These are phyloP conservation scores for Rhodotorula glutinis DNA, from an alignment of 1,284 basidiomycete species.

Conservation along the genomic window DNA sequence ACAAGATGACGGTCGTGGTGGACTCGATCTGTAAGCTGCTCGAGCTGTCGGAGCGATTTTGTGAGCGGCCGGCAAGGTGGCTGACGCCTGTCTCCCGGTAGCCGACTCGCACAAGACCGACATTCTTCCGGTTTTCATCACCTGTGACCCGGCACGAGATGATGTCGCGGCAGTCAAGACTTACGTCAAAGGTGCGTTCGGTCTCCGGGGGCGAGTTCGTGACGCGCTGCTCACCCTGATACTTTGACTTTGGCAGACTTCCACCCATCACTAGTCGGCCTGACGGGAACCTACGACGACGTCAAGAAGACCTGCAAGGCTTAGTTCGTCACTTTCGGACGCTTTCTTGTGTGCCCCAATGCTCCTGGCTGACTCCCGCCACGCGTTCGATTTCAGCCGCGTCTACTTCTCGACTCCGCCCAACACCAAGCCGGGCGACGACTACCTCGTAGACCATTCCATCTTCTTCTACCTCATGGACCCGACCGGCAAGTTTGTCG, in stretches of 20 bases:
- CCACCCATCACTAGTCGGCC: conserved; percentile 82
- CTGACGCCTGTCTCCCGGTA: conserved; percentile 45
- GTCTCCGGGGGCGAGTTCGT: not conserved
- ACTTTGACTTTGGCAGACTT: conserved; percentile 60
- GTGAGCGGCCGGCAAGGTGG: not conserved
- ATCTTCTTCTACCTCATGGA: conserved; percentile 90
- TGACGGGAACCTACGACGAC: conserved; percentile 80
- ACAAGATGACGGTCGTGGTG: conserved; percentile 88
- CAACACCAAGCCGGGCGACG: conserved; percentile 64
- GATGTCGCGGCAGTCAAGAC: conserved; percentile 57
- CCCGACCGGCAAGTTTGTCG: conserved; percentile 87
- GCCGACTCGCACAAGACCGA: conserved; percentile 63
- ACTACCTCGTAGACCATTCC: conserved; percentile 91
- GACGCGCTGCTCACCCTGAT: not conserved
- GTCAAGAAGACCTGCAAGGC: conserved; percentile 88
- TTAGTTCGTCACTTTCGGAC: conserved; percentile 56
- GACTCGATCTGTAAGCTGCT: conserved; percentile 60
- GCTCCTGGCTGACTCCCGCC: no score
- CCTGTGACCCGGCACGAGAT: conserved; percentile 93
- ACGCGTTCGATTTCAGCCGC: conserved; percentile 54
- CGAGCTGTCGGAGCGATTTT: no score
- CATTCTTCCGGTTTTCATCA: conserved; percentile 82
- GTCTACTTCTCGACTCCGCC: conserved; percentile 99
- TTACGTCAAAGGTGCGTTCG: conserved; percentile 53
- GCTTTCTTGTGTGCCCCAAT: no score